phyloP scores from a whole-genome alignment of 1,284 basidiomycete species.

The Cryptococcus deneoformans region DNA sequence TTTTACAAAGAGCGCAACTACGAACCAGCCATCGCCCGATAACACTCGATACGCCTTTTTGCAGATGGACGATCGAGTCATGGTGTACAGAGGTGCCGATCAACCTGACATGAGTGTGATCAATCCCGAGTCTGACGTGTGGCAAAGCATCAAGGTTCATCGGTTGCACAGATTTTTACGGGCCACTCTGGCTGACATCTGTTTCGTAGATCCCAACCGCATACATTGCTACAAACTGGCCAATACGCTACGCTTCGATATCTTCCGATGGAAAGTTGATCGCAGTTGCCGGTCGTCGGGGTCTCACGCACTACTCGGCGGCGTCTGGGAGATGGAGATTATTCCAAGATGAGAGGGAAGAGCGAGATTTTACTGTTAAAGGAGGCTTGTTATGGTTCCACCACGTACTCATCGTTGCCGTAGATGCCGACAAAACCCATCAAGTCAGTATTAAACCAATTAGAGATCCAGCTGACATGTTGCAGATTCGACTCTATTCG shows the following conservation, averaged over 20 bases:
- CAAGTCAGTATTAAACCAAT: conserved; percentile 58
- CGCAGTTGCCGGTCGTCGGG: conserved; percentile 87
- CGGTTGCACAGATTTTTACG: neutral
- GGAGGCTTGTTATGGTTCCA: conserved; percentile 97
- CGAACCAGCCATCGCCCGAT: conserved; percentile 80
- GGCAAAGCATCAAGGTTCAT: conserved; percentile 86
- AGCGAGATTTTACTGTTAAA: conserved; percentile 80
- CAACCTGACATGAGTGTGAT: conserved; percentile 98
- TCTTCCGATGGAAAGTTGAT: conserved; percentile 88
- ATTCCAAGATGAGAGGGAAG: conserved; percentile 80
- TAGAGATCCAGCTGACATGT: neutral
- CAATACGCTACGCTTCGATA: conserved; percentile 87
- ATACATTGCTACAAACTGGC: conserved; percentile 92
- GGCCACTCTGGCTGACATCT: conserved; percentile 11
- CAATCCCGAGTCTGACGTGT: conserved; percentile 97
- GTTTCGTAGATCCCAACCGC: conserved; percentile 63
- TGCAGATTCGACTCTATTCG: conserved; percentile 88
- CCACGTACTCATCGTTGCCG: conserved; percentile 88
- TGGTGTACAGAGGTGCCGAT: conserved; percentile 96
- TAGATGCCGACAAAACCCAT: conserved; percentile 72
- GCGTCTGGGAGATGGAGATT: conserved; percentile 94
- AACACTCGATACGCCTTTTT: conserved; percentile 78
- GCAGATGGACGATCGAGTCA: conserved; percentile 88
- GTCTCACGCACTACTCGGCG: conserved; percentile 90
- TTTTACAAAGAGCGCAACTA: conserved; percentile 92